Base-by-base conservation (phyloP, 2,329 filamentous ascomycete species). In the Chaetothyriales sp. region DNA sequence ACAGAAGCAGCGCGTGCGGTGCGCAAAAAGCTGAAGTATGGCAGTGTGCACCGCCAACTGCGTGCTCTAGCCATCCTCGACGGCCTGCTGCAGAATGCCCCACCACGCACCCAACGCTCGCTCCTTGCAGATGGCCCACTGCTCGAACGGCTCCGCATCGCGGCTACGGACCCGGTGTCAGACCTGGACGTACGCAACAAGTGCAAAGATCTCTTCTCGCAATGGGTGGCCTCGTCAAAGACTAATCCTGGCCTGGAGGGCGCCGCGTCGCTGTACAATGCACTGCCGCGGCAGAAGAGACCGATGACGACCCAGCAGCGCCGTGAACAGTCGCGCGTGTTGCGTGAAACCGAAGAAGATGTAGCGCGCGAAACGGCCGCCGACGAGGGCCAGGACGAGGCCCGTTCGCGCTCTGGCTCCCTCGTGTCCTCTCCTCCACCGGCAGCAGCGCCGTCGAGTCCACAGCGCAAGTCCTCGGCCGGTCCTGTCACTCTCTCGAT, bases 1-100 rank as follows among this genome's bases (percentile, higher is more conserved):
- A 78, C 80, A 10, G 92, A 98, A 72, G 89, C 89, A 53, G 87
- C 90, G 49, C 80, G 92, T 63, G 89, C 92, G 46, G 78, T 98
- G 60, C 81, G 92, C 54, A 98, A 98, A 78, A 96, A 96, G 73
- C 79, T 98, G 76, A 98, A 98, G 72, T 96, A 98, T 68, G 92
- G 92, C 60, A 94, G 81, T 62, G 76, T 86, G n/a, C 90, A 96
- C 67, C 83, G 88, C 47, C 92, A 98, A 67, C 75, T 96, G 32
- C 80, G 92, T 53, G 85, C 92, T 36, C 77, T 98, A 19, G 83
- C 84, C 9, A 82, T 98, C 47, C 77, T 98, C 1, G 92, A 98
- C 65, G 89, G 86, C 43, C 75, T 98, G 42, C 92, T 98, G 54
- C 86, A 95, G 64, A 98, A 98, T 70, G 89, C 88, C 2, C 90